Conservation (phyloP, 2,329 filamentous ascomycete species). For the Microdochium trichocladiopsis region DNA sequence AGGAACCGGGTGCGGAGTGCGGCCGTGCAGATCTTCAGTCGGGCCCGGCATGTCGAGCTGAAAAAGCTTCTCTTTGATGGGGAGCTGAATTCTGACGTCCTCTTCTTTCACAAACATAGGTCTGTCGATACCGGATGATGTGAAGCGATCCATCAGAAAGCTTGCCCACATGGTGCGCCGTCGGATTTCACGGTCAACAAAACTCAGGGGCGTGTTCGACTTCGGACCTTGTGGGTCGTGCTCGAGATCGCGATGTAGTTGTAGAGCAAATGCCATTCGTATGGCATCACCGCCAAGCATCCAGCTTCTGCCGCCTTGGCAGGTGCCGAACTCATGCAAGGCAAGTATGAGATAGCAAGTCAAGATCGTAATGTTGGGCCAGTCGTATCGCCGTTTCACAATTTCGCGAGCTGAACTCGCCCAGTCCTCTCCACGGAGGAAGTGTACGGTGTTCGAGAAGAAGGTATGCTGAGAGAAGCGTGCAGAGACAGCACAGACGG, state of each 20-base stretch:
- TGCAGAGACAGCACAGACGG: slow-evolving; percentile 91
- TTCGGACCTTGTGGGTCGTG: slow-evolving; percentile 66
- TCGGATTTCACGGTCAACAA: slow-evolving; percentile 88
- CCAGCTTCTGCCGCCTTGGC: slow-evolving; percentile 93
- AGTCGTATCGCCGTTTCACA: slow-evolving; percentile 79
- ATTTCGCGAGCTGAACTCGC: slow-evolving; percentile 82
- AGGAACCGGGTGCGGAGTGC: slow-evolving; percentile 54
- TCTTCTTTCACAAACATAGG: slow-evolving; percentile 89
- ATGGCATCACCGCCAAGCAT: slow-evolving; percentile 91
- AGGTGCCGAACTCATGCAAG: slow-evolving; percentile 93
- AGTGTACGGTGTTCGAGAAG: slow-evolving; percentile 68
- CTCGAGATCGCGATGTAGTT: slow-evolving; percentile 86
- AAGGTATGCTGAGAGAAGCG: slow-evolving; percentile 87
- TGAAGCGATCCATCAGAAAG: slow-evolving; percentile 95
- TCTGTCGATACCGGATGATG: slow-evolving; percentile 87
- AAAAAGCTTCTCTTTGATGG: slow-evolving; percentile 84
- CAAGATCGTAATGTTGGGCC: slow-evolving; percentile 91
- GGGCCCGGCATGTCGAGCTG: slow-evolving; percentile 84
- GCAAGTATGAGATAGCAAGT: slow-evolving; percentile 85
- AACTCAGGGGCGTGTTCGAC: slow-evolving; percentile 63
- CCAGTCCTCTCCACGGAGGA: slow-evolving; percentile 87
- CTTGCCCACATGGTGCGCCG: slow-evolving; percentile 97
- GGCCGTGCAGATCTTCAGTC: slow-evolving; percentile 76
- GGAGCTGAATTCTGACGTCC: slow-evolving; percentile 80
- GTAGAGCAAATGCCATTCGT: slow-evolving; percentile 92